phyloP scores from a whole-genome alignment of 116 monocot genomes.

The Thalassia testudinum region DNA sequence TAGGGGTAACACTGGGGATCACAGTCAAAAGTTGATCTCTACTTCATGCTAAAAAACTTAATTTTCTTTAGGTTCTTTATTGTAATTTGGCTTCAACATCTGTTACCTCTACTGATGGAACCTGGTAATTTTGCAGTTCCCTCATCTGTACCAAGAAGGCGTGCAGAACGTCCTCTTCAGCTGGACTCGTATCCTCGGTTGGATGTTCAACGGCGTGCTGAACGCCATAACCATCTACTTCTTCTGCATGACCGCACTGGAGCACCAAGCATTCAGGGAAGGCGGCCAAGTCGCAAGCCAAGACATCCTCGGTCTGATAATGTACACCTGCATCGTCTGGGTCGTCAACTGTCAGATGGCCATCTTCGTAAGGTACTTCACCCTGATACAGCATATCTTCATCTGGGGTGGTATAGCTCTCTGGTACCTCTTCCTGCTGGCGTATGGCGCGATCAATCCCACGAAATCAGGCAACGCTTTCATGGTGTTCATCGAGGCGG shows the following conservation, averaged over 20 bases:
- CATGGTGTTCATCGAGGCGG: constrained; percentile 24
- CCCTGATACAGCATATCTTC: constrained; percentile 35
- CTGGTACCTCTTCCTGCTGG: constrained; percentile 46
- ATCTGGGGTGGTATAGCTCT: constrained; percentile 39
- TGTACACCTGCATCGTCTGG: constrained; percentile 52
- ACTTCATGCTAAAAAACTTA: too few relatives aligned
- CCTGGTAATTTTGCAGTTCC: constrained; percentile 16
- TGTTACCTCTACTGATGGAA: not conserved
- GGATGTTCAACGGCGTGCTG: constrained; percentile 22
- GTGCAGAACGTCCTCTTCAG: constrained; percentile 24
- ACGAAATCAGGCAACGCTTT: constrained; percentile 15
- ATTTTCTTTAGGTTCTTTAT: too few relatives aligned
- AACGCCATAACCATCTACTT: constrained; percentile 22
- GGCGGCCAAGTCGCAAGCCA: constrained; percentile 10
- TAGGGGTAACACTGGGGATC: too few relatives aligned
- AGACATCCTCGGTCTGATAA: constrained; percentile 15
- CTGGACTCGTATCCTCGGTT: constrained; percentile 16
- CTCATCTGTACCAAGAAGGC: constrained; percentile 30
- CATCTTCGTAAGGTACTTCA: constrained; percentile 36
- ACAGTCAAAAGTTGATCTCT: too few relatives aligned
- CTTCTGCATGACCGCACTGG: constrained; percentile 11
- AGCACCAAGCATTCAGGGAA: constrained; percentile 18
- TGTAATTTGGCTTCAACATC: too few relatives aligned
- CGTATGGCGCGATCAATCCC: constrained; percentile 22
- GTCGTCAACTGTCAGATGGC: constrained; percentile 49